These are phyloP conservation scores for Phanerodontia chrysosporium DNA, from an alignment of 768 basidiomycete genomes.

Conservation along the genomic window DNA sequence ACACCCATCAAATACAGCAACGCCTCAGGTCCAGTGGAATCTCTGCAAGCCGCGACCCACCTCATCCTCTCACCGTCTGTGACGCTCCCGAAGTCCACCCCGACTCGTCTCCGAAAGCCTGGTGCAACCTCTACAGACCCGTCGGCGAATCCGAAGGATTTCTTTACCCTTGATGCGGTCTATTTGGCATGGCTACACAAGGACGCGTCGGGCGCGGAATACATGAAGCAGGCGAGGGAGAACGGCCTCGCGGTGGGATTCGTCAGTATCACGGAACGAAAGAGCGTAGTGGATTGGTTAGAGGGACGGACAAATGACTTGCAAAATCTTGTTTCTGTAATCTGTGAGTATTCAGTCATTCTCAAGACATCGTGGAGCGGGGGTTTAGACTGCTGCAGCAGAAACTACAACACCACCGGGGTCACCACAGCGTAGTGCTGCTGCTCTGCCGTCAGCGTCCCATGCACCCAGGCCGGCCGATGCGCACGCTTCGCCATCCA, in stretches of 20 bases:
- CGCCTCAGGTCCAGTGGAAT: conserved; percentile 33
- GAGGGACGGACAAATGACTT: conserved; percentile 51
- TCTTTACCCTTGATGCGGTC: conserved; percentile 77
- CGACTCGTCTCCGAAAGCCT: conserved; percentile 77
- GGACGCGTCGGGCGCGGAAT: conserved; percentile 76
- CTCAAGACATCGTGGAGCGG: neutral
- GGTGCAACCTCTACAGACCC: conserved; percentile 41
- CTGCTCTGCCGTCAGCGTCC: conserved; percentile 16
- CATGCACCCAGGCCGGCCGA: conserved; percentile 20
- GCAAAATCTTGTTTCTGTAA: conserved; percentile 46
- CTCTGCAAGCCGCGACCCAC: conserved; percentile 58
- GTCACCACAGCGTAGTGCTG: conserved; percentile 33
- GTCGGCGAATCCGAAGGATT: conserved; percentile 40
- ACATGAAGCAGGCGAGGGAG: conserved; percentile 82
- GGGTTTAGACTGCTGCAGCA: conserved; percentile 21
- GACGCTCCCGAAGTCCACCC: conserved; percentile 64
- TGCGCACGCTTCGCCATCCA: conserved; percentile 43
- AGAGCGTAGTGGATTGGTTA: conserved; percentile 82
- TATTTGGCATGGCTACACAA: conserved; percentile 80
- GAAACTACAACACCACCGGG: conserved; percentile 64
- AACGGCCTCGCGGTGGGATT: conserved; percentile 68
- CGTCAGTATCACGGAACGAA: conserved; percentile 85
- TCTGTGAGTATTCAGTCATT: conserved; percentile 31
- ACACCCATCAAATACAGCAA: conserved; percentile 45
- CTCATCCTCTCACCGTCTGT: conserved; percentile 51